Base-by-base conservation (phyloP, 1,284 basidiomycete genomes). In the Coriolopsis trogii region DNA sequence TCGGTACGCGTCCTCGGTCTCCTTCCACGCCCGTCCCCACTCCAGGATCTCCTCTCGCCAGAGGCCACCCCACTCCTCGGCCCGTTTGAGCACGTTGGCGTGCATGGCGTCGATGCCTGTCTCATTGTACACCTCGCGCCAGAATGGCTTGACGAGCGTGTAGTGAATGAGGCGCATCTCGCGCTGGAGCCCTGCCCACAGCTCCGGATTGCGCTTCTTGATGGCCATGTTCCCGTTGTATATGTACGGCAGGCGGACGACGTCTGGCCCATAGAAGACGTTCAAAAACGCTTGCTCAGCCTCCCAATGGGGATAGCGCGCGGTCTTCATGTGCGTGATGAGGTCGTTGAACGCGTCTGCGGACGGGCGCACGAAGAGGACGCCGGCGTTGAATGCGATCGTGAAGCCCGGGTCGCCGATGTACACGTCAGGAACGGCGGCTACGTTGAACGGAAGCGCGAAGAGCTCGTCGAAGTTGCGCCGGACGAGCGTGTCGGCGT, bases 241-340 rank as follows among this genome's bases (percentile, higher is more conserved):
- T 26, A 69, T 68, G 57, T 74, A 74, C 1, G 75, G 76, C 4
- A 78, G 64, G 12, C 72, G 65, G 20, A 73, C 54, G n/a, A 61
- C 69, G 28, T 69, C 68, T 23, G 67, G 61, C 1, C 67, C 71
- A 46, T 73, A 77, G 56, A 73, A 77, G 23, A 72, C 58, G 60
- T 77, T 78, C 18, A 79, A 62, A 60, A 75, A 78, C 15, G 72
- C 67, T 60, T 77, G 76, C 55, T 77, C 76, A 2, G 74, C 76
- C 41, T 73, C 62, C 7, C 56, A 49, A 6, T 60, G 65, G 6
- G 69, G 70, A 59, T 68, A 77, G 15, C 49, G 53, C 10, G 75
- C 73, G 2, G 49, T 61, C 34, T 69, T 65, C 16, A 78, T 61
- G 42, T 66, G 66, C 9, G 44, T 23, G 21, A 67, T 65, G 72